phyloP scores from a whole-genome alignment of 1,284 basidiomycete genomes.

The Xerocomus amazonicus region DNA sequence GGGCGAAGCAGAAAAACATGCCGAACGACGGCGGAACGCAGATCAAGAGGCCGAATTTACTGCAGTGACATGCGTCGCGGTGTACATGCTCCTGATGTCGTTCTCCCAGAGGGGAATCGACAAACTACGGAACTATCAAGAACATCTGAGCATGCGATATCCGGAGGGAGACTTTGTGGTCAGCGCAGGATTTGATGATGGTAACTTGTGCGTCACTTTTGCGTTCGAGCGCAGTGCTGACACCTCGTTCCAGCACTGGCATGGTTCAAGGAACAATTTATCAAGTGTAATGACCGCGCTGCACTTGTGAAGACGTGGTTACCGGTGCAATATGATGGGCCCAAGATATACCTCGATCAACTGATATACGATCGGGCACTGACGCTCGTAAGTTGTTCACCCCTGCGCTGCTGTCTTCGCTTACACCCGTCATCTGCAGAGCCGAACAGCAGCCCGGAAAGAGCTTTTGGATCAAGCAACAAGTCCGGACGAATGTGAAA shows the following conservation, averaged over 20 bases:
- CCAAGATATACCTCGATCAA: conserved; percentile 75
- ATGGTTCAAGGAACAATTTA: conserved; percentile 77
- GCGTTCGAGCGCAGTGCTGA: conserved; percentile 1
- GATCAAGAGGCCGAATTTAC: conserved; percentile 76
- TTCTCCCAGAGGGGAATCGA: conserved; percentile 93
- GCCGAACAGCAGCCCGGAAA: conserved; percentile 86
- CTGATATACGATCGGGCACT: conserved; percentile 80
- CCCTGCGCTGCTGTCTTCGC: background rate
- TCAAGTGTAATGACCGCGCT: conserved; percentile 73
- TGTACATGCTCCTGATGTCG: conserved; percentile 91
- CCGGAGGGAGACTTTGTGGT: conserved; percentile 67
- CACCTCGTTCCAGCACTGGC: conserved; percentile 46
- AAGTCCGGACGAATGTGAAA: conserved; percentile 82
- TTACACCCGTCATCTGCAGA: conserved; percentile 48
- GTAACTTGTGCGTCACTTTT: conserved; percentile 37
- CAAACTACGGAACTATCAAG: conserved; percentile 63
- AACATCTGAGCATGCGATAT: conserved; percentile 73
- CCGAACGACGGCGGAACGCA: conserved; percentile 59
- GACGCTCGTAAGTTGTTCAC: conserved; percentile 47
- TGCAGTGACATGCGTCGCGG: conserved; percentile 79
- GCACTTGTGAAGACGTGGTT: conserved; percentile 79
- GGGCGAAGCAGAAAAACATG: conserved; percentile 69
- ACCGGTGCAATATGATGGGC: conserved; percentile 66
- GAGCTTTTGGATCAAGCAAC: conserved; percentile 81
- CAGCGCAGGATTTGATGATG: conserved; percentile 75